Evolutionary conservation across 371 early-diverging fungal genomes (phyloP), one percentile per base, ranked within the genome.

Genomic region (Mortierella polycephala): DNA sequence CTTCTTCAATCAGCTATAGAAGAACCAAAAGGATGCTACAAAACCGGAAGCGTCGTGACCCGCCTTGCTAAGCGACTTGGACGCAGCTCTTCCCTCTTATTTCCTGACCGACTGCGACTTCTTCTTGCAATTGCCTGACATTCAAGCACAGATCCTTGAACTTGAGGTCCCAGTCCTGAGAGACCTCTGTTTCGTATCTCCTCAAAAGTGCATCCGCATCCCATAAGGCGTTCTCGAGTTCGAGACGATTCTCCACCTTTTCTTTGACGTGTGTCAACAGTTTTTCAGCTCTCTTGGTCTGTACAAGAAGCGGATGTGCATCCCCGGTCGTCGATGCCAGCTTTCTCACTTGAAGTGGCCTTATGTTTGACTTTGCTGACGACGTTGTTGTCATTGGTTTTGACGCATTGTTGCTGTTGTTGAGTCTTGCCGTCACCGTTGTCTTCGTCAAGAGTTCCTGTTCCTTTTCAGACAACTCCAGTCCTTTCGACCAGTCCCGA

Each of bases 141-240:
- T 11, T 46, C 1, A 1, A 18, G 14, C 60, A 46, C 11, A 62
- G 57, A 10, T 50, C 50, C 5, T 18, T 16, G 44, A 61, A 57
- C 45, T 57, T 69, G 23, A 16, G 42, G 14, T 57, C 42, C 62
- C 62, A 69, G 14, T 69, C 69, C 13, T 46, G 69, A n/a, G 30
- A 50, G 7, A 58, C 58, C 16, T 39, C 50, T 0, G 56, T 49
- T 39, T 69, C 58, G 39, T 57, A 44, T n/a, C 62, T 44, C 16
- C 42, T 11, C 37, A 69, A 7, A 23, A 41, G n/a, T 8, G 40
- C 46, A 3, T 61, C 47, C 0, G 52, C 50, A 10, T 49, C 46
- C 47, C 46, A 18, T 30, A 67, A 1, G 7, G 51, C 9, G 1
- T 52, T 23, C 44, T 60, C 60, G 7, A 67, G 20, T 21, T 16